Conservation (phyloP, 2,329 filamentous ascomycete genomes). For the Cladorrhinum sp. region DNA sequence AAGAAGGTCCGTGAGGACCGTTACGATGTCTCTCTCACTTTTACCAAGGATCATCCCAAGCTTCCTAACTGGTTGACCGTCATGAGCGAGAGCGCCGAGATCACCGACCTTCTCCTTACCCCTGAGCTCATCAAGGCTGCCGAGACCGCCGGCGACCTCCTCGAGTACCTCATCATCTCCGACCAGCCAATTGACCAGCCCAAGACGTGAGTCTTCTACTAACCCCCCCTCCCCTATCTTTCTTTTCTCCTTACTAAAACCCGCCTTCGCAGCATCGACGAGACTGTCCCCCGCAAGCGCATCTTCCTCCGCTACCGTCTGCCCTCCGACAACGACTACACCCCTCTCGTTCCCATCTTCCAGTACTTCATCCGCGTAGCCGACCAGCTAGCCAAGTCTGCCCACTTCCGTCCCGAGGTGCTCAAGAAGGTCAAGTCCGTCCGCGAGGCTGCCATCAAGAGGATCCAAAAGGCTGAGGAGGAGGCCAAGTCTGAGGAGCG, state of each 20-base stretch:
- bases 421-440: constrained; percentile 75
- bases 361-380: constrained; percentile 78
- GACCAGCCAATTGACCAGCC: constrained; percentile 90
- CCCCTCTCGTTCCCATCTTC: constrained; percentile 70
- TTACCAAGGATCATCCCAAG: constrained; percentile 88
- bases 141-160: constrained; percentile 70
- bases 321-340: constrained; percentile 61
- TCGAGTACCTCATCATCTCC: constrained; percentile 84
- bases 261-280: constrained; percentile 63
- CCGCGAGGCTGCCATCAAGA: constrained; percentile 76
- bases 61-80: constrained; percentile 86
- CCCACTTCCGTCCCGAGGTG: constrained; percentile 88
- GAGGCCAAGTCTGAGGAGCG: constrained; percentile 79
- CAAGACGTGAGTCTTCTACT: constrained; percentile 64
- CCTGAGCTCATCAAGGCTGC: constrained; percentile 82
- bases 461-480: constrained; percentile 76
- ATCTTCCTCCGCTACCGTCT: constrained; percentile 74
- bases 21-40: constrained; percentile 90
- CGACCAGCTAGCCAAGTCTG: constrained; percentile 71
- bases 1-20: constrained; percentile 84
- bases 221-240: neutral
- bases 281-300: constrained; percentile 81
- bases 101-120: constrained; percentile 83
- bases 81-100: constrained; percentile 96
- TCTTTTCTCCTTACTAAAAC: neutral